Conservation (phyloP, 179 eudicot species). For the Silene coronaria region DNA sequence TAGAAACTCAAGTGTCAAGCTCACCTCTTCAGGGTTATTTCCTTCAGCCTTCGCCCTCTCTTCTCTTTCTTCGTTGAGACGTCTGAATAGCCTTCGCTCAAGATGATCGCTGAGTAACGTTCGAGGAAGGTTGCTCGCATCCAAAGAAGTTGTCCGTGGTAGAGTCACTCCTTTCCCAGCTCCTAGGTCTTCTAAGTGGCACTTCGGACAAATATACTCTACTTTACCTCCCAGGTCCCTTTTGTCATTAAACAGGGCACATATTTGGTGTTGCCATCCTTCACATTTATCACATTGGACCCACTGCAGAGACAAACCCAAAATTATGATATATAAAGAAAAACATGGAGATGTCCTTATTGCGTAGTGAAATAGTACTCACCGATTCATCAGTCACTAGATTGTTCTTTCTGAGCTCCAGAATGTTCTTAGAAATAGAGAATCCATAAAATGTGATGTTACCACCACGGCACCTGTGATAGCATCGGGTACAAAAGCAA, state of each 20-base stretch:
- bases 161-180: conserved; percentile 38
- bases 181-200: conserved; percentile 54
- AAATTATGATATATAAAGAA: conserved; percentile 3
- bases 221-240: conserved; percentile 56
- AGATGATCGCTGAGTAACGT: conserved; percentile 77
- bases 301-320: conserved; percentile 56
- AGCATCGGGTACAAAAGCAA: conserved; percentile 64
- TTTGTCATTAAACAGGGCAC: conserved; percentile 73
- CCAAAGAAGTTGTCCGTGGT: conserved; percentile 44
- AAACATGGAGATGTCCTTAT: background rate
- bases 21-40: conserved; percentile 55
- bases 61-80: conserved; percentile 63
- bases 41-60: conserved; percentile 52
- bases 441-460: conserved; percentile 38
- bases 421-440: conserved; percentile 44
- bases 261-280: conserved; percentile 90
- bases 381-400: conserved; percentile 66
- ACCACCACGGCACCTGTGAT: conserved; percentile 42
- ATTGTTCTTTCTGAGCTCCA: conserved; percentile 45
- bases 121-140: conserved; percentile 64
- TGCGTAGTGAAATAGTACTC: conserved; percentile 20
- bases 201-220: conserved; percentile 66
- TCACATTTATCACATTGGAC: conserved; percentile 86
- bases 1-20: conserved; percentile 10
- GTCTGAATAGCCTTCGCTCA: conserved; percentile 56